phyloP scores from a whole-genome alignment of 176 grass and related monocot species.

The Aegilops speltoides region DNA sequence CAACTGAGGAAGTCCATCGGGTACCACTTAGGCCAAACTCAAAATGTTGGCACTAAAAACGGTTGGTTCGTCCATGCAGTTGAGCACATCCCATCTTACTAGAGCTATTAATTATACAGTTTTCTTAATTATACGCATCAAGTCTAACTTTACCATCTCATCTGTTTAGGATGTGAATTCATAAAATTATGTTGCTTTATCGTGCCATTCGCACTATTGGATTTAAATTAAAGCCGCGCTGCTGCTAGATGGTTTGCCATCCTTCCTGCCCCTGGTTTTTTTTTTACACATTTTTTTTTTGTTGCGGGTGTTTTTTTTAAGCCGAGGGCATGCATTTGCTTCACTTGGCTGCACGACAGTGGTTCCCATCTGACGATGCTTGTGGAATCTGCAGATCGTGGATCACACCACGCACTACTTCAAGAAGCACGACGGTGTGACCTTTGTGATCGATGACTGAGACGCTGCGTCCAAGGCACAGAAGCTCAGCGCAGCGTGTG shows the following conservation, averaged over 20 bases:
- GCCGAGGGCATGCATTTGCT: neutral
- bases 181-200: neutral
- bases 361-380: neutral
- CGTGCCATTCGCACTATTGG: too few species aligned
- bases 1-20: neutral
- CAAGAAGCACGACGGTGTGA: constrained; percentile 44
- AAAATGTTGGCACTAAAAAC: too few species aligned
- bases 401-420: constrained; percentile 84
- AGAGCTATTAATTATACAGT: too few species aligned
- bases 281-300: too few species aligned
- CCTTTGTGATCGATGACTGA: constrained; percentile 72
- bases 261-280: too few species aligned
- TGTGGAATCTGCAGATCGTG: constrained; percentile 51
- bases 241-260: too few species aligned
- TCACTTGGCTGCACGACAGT: neutral
- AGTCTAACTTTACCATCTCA: neutral
- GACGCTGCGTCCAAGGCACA: neutral
- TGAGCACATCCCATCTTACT: neutral
- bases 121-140: neutral
- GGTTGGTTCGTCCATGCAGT: neutral
- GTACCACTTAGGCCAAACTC: too few species aligned
- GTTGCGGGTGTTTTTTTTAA: neutral
- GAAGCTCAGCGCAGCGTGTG: neutral
- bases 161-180: neutral
- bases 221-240: too few species aligned